Base-by-base conservation (phyloP, 768 basidiomycete species). In the Kwoniella sp. region DNA sequence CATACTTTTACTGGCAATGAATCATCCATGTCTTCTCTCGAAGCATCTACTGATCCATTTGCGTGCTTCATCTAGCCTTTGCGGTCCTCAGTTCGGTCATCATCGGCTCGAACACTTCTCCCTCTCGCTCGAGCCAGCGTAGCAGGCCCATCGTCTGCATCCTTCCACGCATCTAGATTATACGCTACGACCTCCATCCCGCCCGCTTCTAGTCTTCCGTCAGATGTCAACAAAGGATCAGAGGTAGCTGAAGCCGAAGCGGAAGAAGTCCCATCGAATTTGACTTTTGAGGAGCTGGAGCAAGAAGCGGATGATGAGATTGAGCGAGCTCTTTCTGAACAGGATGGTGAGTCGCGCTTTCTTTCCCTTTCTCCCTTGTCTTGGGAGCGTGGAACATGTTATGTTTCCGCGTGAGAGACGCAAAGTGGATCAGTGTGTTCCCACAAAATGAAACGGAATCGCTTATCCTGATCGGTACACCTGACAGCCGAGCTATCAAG, bases 271-370 rank as follows among this genome's bases (percentile, higher is more conserved):
- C 62, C 62, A 19, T 58, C 62, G 1, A 64, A 64, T 58, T 47
- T 64, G 13, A 57, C 49, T 47, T 64, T 64, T 25, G 62, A 64
- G 47, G 62, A 64, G 40, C 44, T 64, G 33, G 24, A 24, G 10
- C 55, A 57, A 22, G 62, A 64, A 25, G 62, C 62, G 10, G 62
- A 64, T 58, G 62, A 53, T 22, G 27, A 57, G 22, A 53, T 64
- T 15, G 30, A 57, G 4, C 27, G 55, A 13, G 8, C 15, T n/a
- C 26, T 64, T 17, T 48, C 53, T 2, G 2, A 51, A 8, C 17
- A 29, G 7, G 54, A 30, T 29, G 55, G 62, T 64, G 25, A 44
- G 55, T 55, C 15, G 40, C 8, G 52, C 6, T 29, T n/a, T 25
- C 10, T 5, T 13, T 33, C 13, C 33, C 5, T 33, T 33, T 33